A percentile compares a stretch with the other conserved stretches of the same genome.
Conservation (phyloP, 148 eudicot species). For the Vaccinium darrowii region DNA sequence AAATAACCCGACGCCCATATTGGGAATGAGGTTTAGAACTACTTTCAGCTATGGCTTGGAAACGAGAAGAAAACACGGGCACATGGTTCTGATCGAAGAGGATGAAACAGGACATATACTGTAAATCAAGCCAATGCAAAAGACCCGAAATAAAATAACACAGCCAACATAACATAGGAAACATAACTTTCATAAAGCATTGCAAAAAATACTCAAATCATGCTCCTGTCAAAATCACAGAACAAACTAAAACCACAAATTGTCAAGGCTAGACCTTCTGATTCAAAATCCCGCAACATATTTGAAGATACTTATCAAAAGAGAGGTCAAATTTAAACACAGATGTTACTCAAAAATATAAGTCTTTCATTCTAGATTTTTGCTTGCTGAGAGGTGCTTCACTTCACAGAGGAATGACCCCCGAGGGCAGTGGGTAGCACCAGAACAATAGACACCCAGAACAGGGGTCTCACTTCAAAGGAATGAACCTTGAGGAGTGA, state of each 20-base stretch:
- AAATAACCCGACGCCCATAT: neutral
- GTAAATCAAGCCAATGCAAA: neutral
- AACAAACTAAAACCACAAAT: neutral
- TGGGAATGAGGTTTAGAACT: neutral
- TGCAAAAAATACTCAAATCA: neutral
- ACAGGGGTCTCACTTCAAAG: slow-evolving; percentile 40
- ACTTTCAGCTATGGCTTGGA: neutral
- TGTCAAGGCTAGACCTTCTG: neutral
- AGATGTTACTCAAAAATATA: neutral
- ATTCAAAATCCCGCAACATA: neutral
- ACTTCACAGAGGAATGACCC: neutral
- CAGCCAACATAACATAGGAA: neutral
- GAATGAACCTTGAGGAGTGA: slow-evolving; percentile 71
- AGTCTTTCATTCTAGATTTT: slow-evolving; percentile 1
- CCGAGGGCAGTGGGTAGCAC: neutral
- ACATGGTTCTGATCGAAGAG: neutral
- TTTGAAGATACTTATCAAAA: neutral
- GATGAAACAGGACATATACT: neutral
- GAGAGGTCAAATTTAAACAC: neutral
- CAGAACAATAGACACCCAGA: neutral
- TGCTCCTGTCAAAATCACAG: neutral
- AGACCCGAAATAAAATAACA: neutral
- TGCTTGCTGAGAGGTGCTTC: neutral
- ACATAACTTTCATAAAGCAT: neutral
- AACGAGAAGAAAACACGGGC: neutral